phyloP scores from a whole-genome alignment of 2,329 filamentous ascomycete species.

The Fusarium sp. region DNA sequence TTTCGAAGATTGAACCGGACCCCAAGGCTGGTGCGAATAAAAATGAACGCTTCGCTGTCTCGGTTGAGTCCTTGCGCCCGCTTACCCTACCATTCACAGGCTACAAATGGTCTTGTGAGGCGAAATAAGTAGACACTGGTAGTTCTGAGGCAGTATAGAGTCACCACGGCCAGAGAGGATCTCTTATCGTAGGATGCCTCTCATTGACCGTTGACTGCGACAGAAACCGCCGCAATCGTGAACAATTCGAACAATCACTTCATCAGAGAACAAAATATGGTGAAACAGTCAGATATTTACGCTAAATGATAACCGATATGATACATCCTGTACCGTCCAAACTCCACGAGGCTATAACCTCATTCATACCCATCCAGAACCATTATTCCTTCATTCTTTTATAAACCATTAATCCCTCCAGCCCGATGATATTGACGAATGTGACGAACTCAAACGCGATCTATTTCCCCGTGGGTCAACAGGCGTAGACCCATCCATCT shows the following conservation, averaged over 20 bases:
- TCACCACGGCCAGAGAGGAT: too few relatives aligned
- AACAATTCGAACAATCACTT: background rate
- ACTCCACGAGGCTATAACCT: conserved; percentile 24
- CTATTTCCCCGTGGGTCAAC: background rate
- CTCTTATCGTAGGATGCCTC: background rate
- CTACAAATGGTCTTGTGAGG: background rate
- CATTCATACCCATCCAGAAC: conserved; percentile 7
- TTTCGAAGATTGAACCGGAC: background rate
- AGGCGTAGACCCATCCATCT: conserved; percentile 27
- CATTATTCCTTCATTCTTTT: conserved; percentile 6
- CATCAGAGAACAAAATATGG: too few relatives aligned
- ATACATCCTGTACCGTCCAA: conserved; percentile 5
- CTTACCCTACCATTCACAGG: background rate
- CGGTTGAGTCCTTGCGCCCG: background rate
- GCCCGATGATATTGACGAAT: background rate
- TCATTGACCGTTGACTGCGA: background rate
- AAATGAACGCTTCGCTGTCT: background rate
- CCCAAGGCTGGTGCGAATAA: background rate
- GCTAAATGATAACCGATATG: conserved; percentile 1
- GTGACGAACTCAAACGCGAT: background rate
- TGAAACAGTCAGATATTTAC: conserved; percentile 9
- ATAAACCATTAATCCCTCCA: background rate
- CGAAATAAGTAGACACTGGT: background rate
- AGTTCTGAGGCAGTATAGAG: background rate
- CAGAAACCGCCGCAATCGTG: background rate